A percentile compares a stretch with the other conserved stretches of the same genome.
Conservation (phyloP, 1,284 basidiomycete genomes). For the Dichomitus squalens region DNA sequence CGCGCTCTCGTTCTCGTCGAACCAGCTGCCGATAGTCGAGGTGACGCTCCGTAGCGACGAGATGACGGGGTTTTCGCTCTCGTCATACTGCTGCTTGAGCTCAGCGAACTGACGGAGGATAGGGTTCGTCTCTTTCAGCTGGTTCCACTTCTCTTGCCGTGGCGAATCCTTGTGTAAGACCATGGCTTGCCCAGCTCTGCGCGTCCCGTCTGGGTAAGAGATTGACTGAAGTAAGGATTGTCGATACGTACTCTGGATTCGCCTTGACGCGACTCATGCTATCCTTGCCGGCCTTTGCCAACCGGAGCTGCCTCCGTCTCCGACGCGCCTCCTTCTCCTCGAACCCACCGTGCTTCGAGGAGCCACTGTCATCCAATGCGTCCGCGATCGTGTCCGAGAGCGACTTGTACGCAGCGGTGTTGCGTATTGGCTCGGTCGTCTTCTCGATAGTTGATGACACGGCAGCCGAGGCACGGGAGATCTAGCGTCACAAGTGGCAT, state of each 20-base stretch:
- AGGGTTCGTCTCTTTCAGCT: conserved; percentile 75
- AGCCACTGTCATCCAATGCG: conserved; percentile 92
- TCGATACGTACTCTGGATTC: conserved; percentile 75
- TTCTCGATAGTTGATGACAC: conserved; percentile 80
- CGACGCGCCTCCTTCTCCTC: conserved; percentile 90
- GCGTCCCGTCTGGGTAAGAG: neutral
- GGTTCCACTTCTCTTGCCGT: conserved; percentile 77
- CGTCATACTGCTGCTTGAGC: conserved; percentile 79
- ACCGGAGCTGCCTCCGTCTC: conserved; percentile 70
- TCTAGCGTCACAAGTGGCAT: conserved; percentile 41
- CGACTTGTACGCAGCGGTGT: conserved; percentile 94
- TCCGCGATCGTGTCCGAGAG: conserved; percentile 89
- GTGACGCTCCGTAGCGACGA: conserved; percentile 84
- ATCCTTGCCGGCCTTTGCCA: conserved; percentile 81
- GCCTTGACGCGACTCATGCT: conserved; percentile 60
- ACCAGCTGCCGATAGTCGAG: conserved; percentile 84
- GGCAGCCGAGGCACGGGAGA: conserved; percentile 78
- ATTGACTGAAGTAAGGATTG: neutral
- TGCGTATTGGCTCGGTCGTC: conserved; percentile 91
- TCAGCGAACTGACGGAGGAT: conserved; percentile 62
- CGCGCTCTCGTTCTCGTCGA: conserved; percentile 98
- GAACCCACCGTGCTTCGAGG: conserved; percentile 91
- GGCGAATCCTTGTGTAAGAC: conserved; percentile 84
- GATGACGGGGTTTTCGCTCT: conserved; percentile 92
- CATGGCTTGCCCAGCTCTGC: conserved; percentile 82